phyloP scores from a whole-genome alignment of 1,139 yeast species.

The Scheffersomyces lignicola region DNA sequence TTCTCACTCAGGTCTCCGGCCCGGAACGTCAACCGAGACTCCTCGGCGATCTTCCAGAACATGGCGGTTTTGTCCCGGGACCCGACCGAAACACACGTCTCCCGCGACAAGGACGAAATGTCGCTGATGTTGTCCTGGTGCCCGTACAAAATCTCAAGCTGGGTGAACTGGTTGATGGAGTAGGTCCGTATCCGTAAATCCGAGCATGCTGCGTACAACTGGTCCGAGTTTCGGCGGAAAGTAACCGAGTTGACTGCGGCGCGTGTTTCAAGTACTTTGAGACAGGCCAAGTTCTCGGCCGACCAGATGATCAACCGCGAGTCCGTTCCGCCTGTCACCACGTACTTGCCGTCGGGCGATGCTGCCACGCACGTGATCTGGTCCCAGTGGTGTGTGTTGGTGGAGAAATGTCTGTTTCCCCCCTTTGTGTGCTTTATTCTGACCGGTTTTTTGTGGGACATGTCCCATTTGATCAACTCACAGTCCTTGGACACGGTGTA shows the following conservation, averaged over 20 bases:
- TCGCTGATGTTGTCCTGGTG: constrained; percentile 90
- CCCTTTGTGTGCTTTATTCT: constrained; percentile 68
- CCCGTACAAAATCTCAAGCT: constrained; percentile 87
- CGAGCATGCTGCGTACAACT: constrained; percentile 88
- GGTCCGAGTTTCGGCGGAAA: constrained; percentile 80
- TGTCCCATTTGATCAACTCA: constrained; percentile 76
- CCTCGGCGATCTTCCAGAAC: constrained; percentile 96
- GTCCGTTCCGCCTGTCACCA: constrained; percentile 91
- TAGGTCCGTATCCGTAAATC: constrained; percentile 89
- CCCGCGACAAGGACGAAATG: constrained; percentile 76
- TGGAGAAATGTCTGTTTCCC: constrained; percentile 44
- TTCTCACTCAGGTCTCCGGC: constrained; percentile 71
- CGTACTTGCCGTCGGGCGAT: constrained; percentile 81
- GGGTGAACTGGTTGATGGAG: constrained; percentile 82
- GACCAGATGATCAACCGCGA: constrained; percentile 83
- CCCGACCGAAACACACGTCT: constrained; percentile 94
- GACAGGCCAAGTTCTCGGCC: constrained; percentile 69
- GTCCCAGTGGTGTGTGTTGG: constrained; percentile 66
- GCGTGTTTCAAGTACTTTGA: constrained; percentile 74
- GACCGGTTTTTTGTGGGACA: constrained; percentile 50
- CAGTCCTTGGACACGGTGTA: constrained; percentile 85
- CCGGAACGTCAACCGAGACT: constrained; percentile 87
- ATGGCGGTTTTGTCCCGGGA: constrained; percentile 92
- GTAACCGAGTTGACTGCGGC: constrained; percentile 72
- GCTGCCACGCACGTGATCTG: constrained; percentile 79